phyloP scores from a whole-genome alignment of 305 asterid genomes.

The Rubia peregrina region DNA sequence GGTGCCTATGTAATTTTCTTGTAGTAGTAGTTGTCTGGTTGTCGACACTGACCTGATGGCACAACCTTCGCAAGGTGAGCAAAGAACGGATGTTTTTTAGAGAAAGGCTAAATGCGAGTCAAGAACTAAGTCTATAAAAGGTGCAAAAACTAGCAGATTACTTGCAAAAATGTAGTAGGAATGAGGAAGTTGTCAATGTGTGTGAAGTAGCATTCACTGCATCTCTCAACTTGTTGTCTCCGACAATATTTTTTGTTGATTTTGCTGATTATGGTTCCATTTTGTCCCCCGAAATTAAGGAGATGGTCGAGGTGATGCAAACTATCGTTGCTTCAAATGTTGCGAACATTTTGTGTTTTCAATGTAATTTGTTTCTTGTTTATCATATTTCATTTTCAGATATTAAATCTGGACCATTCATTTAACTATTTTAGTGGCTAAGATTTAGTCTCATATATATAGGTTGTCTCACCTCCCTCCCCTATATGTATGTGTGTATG shows the following conservation, averaged over 20 bases:
- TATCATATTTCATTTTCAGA: too few relatives aligned
- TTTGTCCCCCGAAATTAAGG: constrained; percentile 25
- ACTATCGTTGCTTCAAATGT: constrained; percentile 17
- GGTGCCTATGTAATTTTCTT: too few relatives aligned
- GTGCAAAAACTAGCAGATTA: constrained; percentile 17
- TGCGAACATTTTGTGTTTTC: constrained; percentile 21
- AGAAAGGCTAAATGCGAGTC: constrained; percentile 21
- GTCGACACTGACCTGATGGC: constrained; percentile 24
- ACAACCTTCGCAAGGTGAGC: constrained; percentile 26
- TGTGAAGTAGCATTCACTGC: constrained; percentile 32
- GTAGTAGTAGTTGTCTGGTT: constrained; percentile 18
- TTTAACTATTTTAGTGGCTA: too few relatives aligned
- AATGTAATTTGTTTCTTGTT: too few relatives aligned
- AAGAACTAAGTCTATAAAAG: constrained; percentile 22
- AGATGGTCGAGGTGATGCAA: constrained; percentile 18
- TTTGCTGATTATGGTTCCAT: constrained; percentile 21
- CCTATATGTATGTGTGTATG: too few relatives aligned
- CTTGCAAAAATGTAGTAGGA: constrained; percentile 12
- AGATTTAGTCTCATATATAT: too few relatives aligned
- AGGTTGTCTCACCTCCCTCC: too few relatives aligned
- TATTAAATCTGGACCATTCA: too few relatives aligned
- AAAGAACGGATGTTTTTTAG: constrained; percentile 28
- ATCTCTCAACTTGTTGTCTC: constrained; percentile 24
- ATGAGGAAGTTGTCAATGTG: constrained; percentile 23
- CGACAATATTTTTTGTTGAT: constrained; percentile 27